Evolutionary conservation across 1,139 yeast species (phyloP), one percentile per base, ranked within the genome.

Genomic region (Yamadazyma triangularis): DNA sequence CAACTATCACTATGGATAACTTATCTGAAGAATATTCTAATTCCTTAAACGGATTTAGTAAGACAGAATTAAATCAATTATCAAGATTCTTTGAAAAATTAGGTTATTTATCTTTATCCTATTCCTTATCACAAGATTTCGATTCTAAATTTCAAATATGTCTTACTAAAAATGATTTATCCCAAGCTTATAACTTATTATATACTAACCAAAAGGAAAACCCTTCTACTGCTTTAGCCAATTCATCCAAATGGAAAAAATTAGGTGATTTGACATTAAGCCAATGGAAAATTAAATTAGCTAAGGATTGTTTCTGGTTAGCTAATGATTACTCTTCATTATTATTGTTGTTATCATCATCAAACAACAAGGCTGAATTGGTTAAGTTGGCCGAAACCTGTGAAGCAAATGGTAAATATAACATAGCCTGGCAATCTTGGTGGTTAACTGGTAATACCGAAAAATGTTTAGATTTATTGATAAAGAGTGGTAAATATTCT

Each of bases 81-180:
- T 82, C 97, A 5, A 77, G 96, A 55, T 93, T 91, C 62, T 74
- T 91, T 49, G 97, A 93, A 62, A 86, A 91, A 42, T 95, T 89
- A 58, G 96, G 94, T 13, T 81, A 77, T 53, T 70, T 77, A 43
- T 81, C 88, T 37, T 82, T 88, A 49, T 95, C 98, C 3, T 70
- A 81, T 39, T 71, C 82, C 31, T 73, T 89, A 37, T 79, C 96
- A 5, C 85, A 82, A 45, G 96, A 88, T 56, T 62, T 73, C 31
- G 96, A 87, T 49, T 94, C 91, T 50, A 81, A 77, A 54, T 88
- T 88, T 54, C 95, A 85, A 48, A 61, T 63, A 15, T 54, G 65
- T 21, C 57, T 85, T 28, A 70, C 77, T 30, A 76, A 87, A 15
- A 76, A 77, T 38, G 74, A 85, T 50, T 74, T 91, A 40, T 53